phyloP scores from a whole-genome alignment of 495 filamentous ascomycete species.

The Neurospora sp. region DNA sequence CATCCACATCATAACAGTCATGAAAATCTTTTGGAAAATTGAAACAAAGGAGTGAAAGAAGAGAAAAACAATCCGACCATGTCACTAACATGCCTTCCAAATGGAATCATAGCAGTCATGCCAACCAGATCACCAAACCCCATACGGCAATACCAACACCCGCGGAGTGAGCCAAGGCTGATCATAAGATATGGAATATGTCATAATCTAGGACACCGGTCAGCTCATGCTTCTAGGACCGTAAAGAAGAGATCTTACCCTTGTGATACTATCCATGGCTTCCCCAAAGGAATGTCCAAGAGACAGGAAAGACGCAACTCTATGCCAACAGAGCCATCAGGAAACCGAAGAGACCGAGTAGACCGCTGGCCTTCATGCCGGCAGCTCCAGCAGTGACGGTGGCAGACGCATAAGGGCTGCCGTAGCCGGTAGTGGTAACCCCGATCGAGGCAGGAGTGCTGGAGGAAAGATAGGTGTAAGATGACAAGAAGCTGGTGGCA shows the following conservation, averaged over 20 bases:
- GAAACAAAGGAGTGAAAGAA: background rate
- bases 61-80: background rate
- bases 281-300: background rate
- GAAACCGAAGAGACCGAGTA: background rate
- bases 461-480: background rate
- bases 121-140: background rate
- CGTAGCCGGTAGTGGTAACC: background rate
- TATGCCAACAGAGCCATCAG: background rate
- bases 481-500: background rate
- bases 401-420: background rate
- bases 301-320: background rate
- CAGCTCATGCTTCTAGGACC: background rate
- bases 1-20: background rate
- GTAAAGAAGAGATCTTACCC: background rate
- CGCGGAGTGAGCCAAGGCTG: background rate
- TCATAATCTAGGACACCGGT: background rate
- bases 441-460: background rate
- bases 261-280: background rate
- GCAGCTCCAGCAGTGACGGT: background rate
- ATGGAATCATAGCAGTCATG: background rate
- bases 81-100: background rate
- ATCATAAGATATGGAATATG: background rate
- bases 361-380: background rate
- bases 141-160: background rate
- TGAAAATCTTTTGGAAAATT: background rate